A percentile compares a stretch with the other conserved stretches of the same genome.
These are phyloP conservation scores for Penicillium verhagenii DNA, from an alignment of 495 filamentous ascomycete genomes.

Conservation along the genomic window DNA sequence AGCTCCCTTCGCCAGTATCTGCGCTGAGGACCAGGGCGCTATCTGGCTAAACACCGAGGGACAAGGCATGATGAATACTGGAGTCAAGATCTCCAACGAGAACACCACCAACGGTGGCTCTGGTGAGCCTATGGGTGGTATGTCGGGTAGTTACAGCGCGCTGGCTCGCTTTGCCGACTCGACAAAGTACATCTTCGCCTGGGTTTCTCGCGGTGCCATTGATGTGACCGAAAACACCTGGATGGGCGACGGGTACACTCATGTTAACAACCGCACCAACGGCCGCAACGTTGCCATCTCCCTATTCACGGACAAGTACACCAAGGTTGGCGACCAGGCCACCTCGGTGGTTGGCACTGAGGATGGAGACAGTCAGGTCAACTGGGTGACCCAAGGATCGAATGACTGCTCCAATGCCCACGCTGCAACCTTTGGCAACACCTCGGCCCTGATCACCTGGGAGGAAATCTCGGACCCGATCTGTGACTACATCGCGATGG, in stretches of 20 bases:
- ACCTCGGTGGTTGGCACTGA: constrained; percentile 45
- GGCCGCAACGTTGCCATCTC: constrained; percentile 53
- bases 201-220: constrained; percentile 52
- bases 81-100: constrained; percentile 56
- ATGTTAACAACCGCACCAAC: constrained; percentile 44
- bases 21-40: constrained; percentile 54
- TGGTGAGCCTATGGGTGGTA: constrained; percentile 57
- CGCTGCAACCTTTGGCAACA: constrained; percentile 46
- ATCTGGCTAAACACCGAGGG: constrained; percentile 59
- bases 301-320: constrained; percentile 48
- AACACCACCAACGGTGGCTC: constrained; percentile 53
- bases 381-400: constrained; percentile 45
- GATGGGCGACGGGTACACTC: constrained; percentile 52
- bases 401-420: constrained; percentile 56
- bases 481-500: constrained; percentile 52
- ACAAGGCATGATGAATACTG: constrained; percentile 46
- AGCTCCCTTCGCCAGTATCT: constrained; percentile 51
- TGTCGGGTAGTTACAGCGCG: constrained; percentile 52
- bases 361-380: constrained; percentile 51
- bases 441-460: constrained; percentile 50
- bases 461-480: constrained; percentile 48
- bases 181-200: constrained; percentile 50
- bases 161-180: constrained; percentile 45
- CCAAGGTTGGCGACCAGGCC: constrained; percentile 45
- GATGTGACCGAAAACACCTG: constrained; percentile 47